Evolutionary conservation across 108 stramenopile genomes (phyloP), one percentile per base, ranked within the genome.

Genomic region (Fistulifera pelliculosa): DNA sequence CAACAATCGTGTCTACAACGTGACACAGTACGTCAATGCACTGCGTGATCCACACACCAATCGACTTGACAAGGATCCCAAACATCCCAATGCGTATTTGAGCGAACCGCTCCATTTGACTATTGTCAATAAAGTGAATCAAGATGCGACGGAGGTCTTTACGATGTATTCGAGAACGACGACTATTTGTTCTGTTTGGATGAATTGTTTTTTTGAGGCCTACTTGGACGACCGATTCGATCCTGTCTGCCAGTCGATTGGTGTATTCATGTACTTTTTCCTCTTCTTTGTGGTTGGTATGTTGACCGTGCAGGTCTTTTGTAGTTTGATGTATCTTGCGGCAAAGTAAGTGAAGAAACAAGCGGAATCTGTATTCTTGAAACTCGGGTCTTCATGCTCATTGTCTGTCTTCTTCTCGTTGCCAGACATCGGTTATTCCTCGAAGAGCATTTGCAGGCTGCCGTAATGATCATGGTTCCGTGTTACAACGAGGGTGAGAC

Each of bases 401-500:
- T n/a, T n/a, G n/a, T n/a, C n/a, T n/a, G n/a, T n/a, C n/a, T n/a
- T n/a, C n/a, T n/a, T n/a, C n/a, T n/a, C n/a, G n/a, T n/a, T n/a
- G n/a, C n/a, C 48, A 49, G 31, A 31, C 27, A 7, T 41, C 42
- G 40, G 6, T 8, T 60, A 10, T 77, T 62, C 38, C 27, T 64
- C 4, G 68, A 50, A 0, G 68, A 58, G 42, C 72, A 77, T 27
- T 55, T 56, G 12, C 65, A 70, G 45, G 65, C 68, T 47, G 61
- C 65, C 22, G 76, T 77, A 51, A 74, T 77, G 41, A 44, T 77
- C 40, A 70, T 77, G 73, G 76, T 77, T 22, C 76, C 76, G 0
- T 77, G 76, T 21, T 77, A 77, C 60, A 77, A 77, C 28, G 76
- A 77, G 51, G 72, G 73, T 24, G 76, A 73, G 21, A 25, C 57